A percentile compares a stretch with the other conserved stretches of the same genome.
These are phyloP conservation scores for Daldinia decipiens DNA, from an alignment of 495 filamentous ascomycete species.

Conservation along the genomic window DNA sequence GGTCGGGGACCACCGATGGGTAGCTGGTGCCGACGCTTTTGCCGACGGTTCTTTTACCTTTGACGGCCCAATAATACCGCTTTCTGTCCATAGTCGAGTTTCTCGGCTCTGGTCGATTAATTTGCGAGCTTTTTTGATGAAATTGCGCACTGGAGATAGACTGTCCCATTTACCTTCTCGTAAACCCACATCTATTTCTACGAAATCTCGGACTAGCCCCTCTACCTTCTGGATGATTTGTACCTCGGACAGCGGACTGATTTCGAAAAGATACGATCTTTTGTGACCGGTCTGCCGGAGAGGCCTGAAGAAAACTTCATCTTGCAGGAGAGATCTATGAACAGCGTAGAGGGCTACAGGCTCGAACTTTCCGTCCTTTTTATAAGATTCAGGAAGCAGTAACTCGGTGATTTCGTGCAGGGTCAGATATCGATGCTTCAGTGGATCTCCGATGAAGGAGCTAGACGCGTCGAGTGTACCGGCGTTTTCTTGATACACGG, in stretches of 20 bases:
- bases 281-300: slow-evolving; percentile 48
- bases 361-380: slow-evolving; percentile 57
- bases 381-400: slow-evolving; percentile 58
- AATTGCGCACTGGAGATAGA: slow-evolving; percentile 49
- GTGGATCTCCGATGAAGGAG: slow-evolving; percentile 60
- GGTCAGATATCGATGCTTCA: slow-evolving; percentile 63
- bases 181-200: slow-evolving; percentile 34
- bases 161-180: background rate
- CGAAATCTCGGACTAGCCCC: slow-evolving; percentile 47
- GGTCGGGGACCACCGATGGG: slow-evolving; percentile 52
- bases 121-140: slow-evolving; percentile 71
- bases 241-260: slow-evolving; percentile 49
- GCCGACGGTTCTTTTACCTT: slow-evolving; percentile 46
- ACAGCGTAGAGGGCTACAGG: slow-evolving; percentile 72
- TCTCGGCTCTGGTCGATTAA: slow-evolving; percentile 75
- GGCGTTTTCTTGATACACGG: slow-evolving; percentile 63
- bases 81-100: slow-evolving; percentile 66
- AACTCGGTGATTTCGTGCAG: slow-evolving; percentile 71
- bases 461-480: slow-evolving; percentile 58
- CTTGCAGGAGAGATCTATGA: slow-evolving; percentile 68
- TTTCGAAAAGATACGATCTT: slow-evolving; percentile 53
- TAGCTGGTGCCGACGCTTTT: slow-evolving; percentile 26
- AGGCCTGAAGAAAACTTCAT: slow-evolving; percentile 62
- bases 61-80: slow-evolving; percentile 61
- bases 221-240: slow-evolving; percentile 46